Evolutionary conservation across 306 rosid species (phyloP).

Genomic region (Pterocarpus macrocarpus): DNA sequence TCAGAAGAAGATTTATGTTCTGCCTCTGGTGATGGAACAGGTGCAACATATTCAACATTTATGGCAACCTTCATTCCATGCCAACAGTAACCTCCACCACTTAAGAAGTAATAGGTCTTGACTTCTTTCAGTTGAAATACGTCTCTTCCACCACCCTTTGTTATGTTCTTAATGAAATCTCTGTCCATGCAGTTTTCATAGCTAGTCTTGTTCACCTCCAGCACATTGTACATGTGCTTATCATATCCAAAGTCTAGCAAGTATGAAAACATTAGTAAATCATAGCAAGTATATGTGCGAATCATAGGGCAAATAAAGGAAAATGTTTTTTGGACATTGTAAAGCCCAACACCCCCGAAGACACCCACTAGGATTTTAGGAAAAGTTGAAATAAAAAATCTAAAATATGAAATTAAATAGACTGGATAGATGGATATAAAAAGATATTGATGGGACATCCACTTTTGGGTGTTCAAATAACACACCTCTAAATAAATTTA

Average conservation of each 20-base stretch:
- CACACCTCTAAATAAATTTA: background rate
- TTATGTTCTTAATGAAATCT: conserved; percentile 61
- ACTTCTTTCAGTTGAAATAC: conserved; percentile 59
- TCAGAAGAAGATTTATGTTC: conserved; percentile 2
- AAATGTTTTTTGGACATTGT: too few species aligned
- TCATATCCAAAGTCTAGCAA: conserved; percentile 68
- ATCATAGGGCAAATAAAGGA: too few species aligned
- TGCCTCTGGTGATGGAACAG: conserved; percentile 37
- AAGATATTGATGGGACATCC: too few species aligned
- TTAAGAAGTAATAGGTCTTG: conserved; percentile 64
- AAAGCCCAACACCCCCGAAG: too few species aligned
- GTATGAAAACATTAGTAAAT: conserved; percentile 5
- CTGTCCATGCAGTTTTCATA: conserved; percentile 62
- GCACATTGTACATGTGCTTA: conserved; percentile 55
- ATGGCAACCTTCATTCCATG: conserved; percentile 66
- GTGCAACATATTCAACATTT: conserved; percentile 32
- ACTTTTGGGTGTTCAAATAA: too few species aligned
- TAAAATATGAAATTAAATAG: too few species aligned
- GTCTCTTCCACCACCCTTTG: conserved; percentile 72
- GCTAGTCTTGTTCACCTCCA: conserved; percentile 74
- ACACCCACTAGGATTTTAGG: too few species aligned
- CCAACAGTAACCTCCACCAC: conserved; percentile 66
- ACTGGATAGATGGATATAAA: too few species aligned
- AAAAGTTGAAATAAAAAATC: too few species aligned
- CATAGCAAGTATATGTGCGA: background rate